Evolutionary conservation across 2,329 filamentous ascomycete genomes (phyloP).

Genomic region (Phyllosticta citrichinensis): DNA sequence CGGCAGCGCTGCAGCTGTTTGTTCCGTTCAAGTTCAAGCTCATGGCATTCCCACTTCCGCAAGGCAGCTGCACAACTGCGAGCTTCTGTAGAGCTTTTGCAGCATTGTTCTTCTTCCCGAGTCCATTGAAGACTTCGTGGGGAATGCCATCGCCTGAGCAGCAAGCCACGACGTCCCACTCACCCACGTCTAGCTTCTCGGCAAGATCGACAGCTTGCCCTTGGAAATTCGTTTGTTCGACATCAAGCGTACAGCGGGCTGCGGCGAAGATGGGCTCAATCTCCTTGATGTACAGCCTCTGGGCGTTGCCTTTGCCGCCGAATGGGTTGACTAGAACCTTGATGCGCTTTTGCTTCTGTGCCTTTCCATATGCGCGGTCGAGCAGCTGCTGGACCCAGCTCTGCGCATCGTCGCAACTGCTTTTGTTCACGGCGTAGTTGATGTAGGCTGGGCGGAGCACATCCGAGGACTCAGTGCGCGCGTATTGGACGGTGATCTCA

Average conservation of each 20-base stretch:
- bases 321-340: constrained; percentile 89
- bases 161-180: constrained; percentile 75
- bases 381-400: constrained; percentile 58
- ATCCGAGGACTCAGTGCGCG: constrained; percentile 45
- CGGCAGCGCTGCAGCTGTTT: constrained; percentile 61
- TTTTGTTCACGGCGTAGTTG: constrained; percentile 49
- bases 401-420: constrained; percentile 39
- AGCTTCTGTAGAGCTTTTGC: constrained; percentile 62
- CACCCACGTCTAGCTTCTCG: constrained; percentile 63
- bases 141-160: constrained; percentile 89
- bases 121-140: constrained; percentile 89
- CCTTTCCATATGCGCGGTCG: constrained; percentile 57
- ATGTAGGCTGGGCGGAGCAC: constrained; percentile 52
- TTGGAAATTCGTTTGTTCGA: constrained; percentile 58
- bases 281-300: constrained; percentile 61
- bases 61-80: constrained; percentile 79
- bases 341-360: constrained; percentile 62
- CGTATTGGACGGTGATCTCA: constrained; percentile 63
- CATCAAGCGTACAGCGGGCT: constrained; percentile 65
- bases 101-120: constrained; percentile 69
- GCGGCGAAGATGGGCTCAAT: constrained; percentile 76
- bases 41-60: constrained; percentile 91
- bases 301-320: constrained; percentile 69
- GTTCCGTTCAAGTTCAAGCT: constrained; percentile 83
- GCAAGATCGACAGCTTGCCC: constrained; percentile 75